These are phyloP conservation scores for Phytophthora citricola DNA, from an alignment of 352 stramenopile genomes.

Conservation along the genomic window DNA sequence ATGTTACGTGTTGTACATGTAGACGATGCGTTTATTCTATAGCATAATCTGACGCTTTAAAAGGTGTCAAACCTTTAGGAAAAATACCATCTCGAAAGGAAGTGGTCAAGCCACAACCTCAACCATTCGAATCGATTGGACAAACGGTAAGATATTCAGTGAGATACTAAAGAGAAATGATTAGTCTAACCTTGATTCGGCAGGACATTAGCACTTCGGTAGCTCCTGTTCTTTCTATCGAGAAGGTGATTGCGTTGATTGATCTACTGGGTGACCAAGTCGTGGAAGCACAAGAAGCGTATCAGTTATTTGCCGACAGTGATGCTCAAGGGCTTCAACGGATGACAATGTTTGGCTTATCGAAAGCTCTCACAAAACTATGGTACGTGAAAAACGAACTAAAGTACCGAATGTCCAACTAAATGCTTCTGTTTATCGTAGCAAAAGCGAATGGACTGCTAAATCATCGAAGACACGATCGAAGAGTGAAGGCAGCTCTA, in stretches of 20 bases:
- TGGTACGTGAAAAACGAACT: conserved; percentile 32
- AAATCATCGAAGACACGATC: background rate
- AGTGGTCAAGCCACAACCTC: background rate
- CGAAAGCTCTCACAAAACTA: conserved; percentile 51
- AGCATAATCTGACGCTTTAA: background rate
- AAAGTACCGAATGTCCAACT: background rate
- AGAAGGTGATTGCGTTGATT: conserved; percentile 62
- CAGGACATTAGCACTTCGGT: background rate
- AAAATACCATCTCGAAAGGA: background rate
- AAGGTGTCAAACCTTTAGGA: background rate
- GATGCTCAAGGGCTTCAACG: conserved; percentile 21
- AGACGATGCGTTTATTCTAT: background rate
- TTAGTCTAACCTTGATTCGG: background rate
- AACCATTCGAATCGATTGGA: background rate
- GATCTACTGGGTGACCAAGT: conserved; percentile 73
- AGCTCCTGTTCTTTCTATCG: conserved; percentile 28
- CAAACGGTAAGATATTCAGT: background rate
- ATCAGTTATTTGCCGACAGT: conserved; percentile 45
- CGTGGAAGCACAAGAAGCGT: conserved; percentile 59
- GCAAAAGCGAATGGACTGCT: conserved; percentile 12
- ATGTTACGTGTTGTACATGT: background rate
- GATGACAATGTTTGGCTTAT: conserved; percentile 56
- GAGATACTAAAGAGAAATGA: no score
- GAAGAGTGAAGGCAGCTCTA: background rate
- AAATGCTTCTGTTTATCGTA: background rate